phyloP scores from a whole-genome alignment of 2,329 filamentous ascomycete genomes.

The Talaromyces sp. region DNA sequence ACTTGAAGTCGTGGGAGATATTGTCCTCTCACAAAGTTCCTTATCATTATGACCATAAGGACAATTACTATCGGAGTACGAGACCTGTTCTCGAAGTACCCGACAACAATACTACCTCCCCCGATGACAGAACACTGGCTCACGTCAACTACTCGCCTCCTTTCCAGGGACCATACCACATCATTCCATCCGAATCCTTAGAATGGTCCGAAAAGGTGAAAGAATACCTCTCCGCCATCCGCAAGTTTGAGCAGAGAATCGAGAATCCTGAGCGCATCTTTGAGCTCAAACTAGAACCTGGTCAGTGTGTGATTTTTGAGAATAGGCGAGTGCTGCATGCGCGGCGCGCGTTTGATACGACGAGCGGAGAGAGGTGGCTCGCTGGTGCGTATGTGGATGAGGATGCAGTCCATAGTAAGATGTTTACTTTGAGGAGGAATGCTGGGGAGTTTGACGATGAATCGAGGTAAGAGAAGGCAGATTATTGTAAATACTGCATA shows the following conservation, averaged over 20 bases:
- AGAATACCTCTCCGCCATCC: slow-evolving; percentile 46
- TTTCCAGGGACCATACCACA: slow-evolving; percentile 64
- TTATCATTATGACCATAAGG: slow-evolving; percentile 68
- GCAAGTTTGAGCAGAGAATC: slow-evolving; percentile 60
- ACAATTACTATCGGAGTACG: slow-evolving; percentile 60
- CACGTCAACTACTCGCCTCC: slow-evolving; percentile 72
- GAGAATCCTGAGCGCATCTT: slow-evolving; percentile 61
- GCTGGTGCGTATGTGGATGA: slow-evolving; percentile 79
- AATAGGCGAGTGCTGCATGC: slow-evolving; percentile 86
- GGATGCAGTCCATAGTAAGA: slow-evolving; percentile 52
- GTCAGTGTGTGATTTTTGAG: slow-evolving; percentile 91
- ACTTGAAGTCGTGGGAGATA: slow-evolving; percentile 23
- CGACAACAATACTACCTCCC: neutral
- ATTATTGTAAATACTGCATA: no score
- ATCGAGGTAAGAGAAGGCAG: no score
- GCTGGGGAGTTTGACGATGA: slow-evolving; percentile 1
- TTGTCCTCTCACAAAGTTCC: slow-evolving; percentile 51
- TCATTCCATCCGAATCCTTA: neutral
- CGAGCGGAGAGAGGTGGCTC: slow-evolving; percentile 71
- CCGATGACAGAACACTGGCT: slow-evolving; percentile 10
- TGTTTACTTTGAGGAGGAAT: slow-evolving; percentile 18
- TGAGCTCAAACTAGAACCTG: slow-evolving; percentile 71
- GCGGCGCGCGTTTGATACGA: slow-evolving; percentile 67
- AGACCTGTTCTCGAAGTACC: slow-evolving; percentile 56
- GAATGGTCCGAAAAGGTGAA: slow-evolving; percentile 27